Evolutionary conservation across 768 basidiomycete genomes (phyloP), one percentile per base, ranked within the genome.

Genomic region (Boletellus ananiceps): DNA sequence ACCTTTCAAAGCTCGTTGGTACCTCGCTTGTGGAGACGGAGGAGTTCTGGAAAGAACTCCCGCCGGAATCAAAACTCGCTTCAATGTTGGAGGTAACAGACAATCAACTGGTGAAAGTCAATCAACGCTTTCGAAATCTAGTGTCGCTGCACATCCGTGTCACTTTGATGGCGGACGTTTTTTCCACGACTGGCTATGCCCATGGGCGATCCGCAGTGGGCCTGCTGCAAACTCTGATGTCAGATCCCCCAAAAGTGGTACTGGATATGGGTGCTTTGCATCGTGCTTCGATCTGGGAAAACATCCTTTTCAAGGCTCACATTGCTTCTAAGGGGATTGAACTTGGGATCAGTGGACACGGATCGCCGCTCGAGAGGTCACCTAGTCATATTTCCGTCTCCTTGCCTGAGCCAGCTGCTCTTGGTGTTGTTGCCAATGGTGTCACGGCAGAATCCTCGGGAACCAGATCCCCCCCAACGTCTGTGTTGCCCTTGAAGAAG

Each of bases 271-370:
- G 93, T 3, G 68, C 78, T 39, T 71, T 97, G 6, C 93, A 96
- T 63, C 81, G 90, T 14, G 80, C 84, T 1, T 84, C 81, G 52
- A 79, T 91, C 6, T 91, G 89, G 87, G 91, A 95, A 69, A 93
- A 90, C 57, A 86, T 91, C 35, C 69, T 82, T 15, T 75, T 96
- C 43, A 87, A 86, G 56, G 71, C 75, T 15, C 80, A 78, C 21
- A 67, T 85, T 35, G 65, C 73, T 14, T 65, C 71, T 14, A 79
- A 75, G 57, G 81, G 82, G 34, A 81, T 83, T 37, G 73, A 78
- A 44, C 59, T 80, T 15, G 67, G 73, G 47, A 58, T 71, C 18
- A 75, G 74, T 4, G 69, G 73, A 13, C 58, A 60, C 32, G 61
- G 72, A 13, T 77, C 81, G 13, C 76, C 81, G 7, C 49, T 75